phyloP scores from a whole-genome alignment of 2,329 filamentous ascomycete genomes.

The Colletotrichum spaethianum region DNA sequence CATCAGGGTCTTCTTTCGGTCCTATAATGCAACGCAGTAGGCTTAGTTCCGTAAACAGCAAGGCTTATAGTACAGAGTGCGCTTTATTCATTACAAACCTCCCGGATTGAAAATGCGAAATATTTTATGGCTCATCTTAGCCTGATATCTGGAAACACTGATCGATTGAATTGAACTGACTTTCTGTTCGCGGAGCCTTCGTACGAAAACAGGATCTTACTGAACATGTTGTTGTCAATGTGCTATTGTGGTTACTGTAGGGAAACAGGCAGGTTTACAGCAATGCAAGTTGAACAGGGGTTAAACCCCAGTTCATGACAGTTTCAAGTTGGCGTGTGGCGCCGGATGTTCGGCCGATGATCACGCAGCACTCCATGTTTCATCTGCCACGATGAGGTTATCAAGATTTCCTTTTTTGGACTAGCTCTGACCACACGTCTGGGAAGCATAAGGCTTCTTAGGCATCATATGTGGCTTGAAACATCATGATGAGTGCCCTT shows the following conservation, averaged over 20 bases:
- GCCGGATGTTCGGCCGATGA: slow-evolving; percentile 20
- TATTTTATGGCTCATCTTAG: slow-evolving; percentile 40
- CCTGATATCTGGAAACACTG: neutral
- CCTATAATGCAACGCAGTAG: slow-evolving; percentile 26
- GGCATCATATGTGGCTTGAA: neutral
- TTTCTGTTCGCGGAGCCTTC: neutral
- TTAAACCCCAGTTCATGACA: neutral
- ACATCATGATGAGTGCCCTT: neutral
- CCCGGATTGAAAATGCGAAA: slow-evolving; percentile 53
- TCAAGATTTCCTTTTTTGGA: slow-evolving; percentile 19
- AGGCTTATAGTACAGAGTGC: neutral
- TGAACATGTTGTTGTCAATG: neutral
- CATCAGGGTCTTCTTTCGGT: slow-evolving; percentile 45
- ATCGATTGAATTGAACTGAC: neutral
- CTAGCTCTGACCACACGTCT: neutral
- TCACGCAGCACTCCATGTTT: slow-evolving; percentile 18
- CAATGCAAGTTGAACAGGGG: neutral
- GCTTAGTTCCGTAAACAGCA: neutral
- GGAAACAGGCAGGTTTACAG: neutral
- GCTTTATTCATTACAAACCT: slow-evolving; percentile 42
- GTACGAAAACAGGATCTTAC: neutral
- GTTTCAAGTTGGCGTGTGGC: neutral
- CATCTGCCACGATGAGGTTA: slow-evolving; percentile 27
- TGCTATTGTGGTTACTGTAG: neutral
- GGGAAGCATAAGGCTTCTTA: neutral